Evolutionary conservation across 2,329 filamentous ascomycete species (phyloP), one percentile per base, ranked within the genome.

Genomic region (Aspergillus niger): DNA sequence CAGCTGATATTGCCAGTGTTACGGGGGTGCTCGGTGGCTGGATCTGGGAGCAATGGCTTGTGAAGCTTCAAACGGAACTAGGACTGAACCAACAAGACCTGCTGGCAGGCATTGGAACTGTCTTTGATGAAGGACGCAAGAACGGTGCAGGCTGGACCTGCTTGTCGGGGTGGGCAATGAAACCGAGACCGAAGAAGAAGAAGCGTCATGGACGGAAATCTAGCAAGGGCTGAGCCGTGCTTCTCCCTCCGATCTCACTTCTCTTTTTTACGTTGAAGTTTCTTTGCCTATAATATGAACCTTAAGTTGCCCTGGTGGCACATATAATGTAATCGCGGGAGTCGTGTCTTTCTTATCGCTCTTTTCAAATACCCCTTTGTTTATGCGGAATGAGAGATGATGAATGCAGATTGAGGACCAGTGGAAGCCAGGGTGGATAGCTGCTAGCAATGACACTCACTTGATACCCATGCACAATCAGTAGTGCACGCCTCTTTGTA

Each of bases 1-100:
- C 90, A 0, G 85, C 88, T 53, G 86, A 88, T 71, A 86, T 89
- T 13, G 91, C 91, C 1, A 87, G 85, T 68, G 82, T 97, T 65
- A 90, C 91, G 11, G 93, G 93, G 20, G 79, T 98, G 43, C 86
- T 94, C 0, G 95, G 92, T 4, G 89, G 90, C 26, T 95, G 92
- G 88, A 88, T 89, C 74, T 99, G 93, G 94, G 95, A 99, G 83
- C 90, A 91, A 74, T 99, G 95, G 95, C 85, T 98, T 75, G 80
- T 97, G 67, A 91, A 92, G 71, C 85, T 94, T 70, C 91, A 95
- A 79, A 85, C 89, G 79, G 93, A 97, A 81, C 95, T 91, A 72
- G 90, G 91, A 26, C 88, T 91, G 72, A 81, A 82, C 36, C 80
- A 82, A 59, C 75, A 77, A 50, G 80, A 76, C 60, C 74, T 85